Base-by-base conservation (phyloP, 257 asterid species). In the Scutellaria galericulata region DNA sequence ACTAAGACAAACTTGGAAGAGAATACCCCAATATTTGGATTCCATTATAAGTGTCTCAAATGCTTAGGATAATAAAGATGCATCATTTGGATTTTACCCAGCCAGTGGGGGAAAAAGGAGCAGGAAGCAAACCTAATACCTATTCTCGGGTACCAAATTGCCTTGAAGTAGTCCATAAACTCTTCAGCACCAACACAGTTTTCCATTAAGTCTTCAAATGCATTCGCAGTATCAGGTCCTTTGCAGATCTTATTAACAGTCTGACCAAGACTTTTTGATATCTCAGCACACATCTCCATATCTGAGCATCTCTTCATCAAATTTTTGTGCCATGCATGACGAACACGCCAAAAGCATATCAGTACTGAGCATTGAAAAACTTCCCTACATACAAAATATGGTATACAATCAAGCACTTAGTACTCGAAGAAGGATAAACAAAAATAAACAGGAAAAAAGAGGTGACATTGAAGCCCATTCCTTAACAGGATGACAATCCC, bases 331-430 rank as follows among this genome's bases (percentile, higher is more conserved):
- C 97, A 94, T 64, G 97, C 91, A 84, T 86, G 97, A 75, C 96
- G 99, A 77, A 88, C 96, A 66, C 86, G 88, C 98, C 98, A 94
- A 81, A 91, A 91, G 86, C 93, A 87, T 86, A 89, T 81, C 85
- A 91, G 78, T 44, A 91, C 86, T 8, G 99, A 83, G 89, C 96
- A 91, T 57, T 87, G 93, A 61, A 91, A 94, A 69, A 94, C 88
- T 69, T 88, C 98, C 89, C 96, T 91, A 77, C 39, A 58, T 47
- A 75, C 46, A 22, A 58, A 58, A 70, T 6, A 76, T 54, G 41
- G 74, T 40, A 75, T 48, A 54, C 47, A 57, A 62, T 66, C 72
- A 79, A 73, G 68, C 78, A 78, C 50, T 68, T 40, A 60, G 69
- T 14, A 66, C 31, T 22, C 24, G 27, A 51, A 41, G 39, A 62